These are phyloP conservation scores for Rosa chinensis DNA, from an alignment of 306 rosid genomes.

Conservation along the genomic window DNA sequence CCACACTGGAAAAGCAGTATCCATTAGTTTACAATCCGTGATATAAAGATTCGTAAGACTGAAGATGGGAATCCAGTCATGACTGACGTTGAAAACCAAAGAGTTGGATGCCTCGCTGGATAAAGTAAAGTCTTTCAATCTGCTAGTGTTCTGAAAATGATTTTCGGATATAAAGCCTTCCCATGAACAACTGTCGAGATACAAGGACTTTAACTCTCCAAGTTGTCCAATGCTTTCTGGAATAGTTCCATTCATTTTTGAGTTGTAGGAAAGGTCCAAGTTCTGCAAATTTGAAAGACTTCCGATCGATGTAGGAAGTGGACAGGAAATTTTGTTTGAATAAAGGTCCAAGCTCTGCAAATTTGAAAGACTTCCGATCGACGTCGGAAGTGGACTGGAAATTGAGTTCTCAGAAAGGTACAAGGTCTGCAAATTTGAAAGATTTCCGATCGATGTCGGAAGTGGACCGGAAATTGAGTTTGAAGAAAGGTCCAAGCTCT, in stretches of 20 bases:
- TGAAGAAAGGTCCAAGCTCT: no score
- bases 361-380: no score
- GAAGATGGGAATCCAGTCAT: conserved; percentile 7
- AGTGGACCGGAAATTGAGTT: no score
- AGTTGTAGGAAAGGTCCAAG: neutral
- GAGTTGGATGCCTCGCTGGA: neutral
- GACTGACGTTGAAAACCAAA: neutral
- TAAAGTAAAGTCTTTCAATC: no score
- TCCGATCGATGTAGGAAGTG: no score
- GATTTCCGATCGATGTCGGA: no score
- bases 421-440: no score
- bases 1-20: conserved; percentile 6
- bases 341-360: neutral
- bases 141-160: neutral
- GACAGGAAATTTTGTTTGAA: no score
- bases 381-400: no score
- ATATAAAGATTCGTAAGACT: neutral
- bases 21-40: neutral
- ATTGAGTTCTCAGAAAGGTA: accelerated
- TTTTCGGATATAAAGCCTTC: conserved; percentile 7
- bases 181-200: neutral
- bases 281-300: no score
- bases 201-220: neutral
- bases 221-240: neutral
- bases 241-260: neutral